Percentiles rank a stretch among this genome's conserved stretches.
Evolutionary conservation across 2,329 filamentous ascomycete species (phyloP).

Genomic region (Ophiosphaerella herpotricha): DNA sequence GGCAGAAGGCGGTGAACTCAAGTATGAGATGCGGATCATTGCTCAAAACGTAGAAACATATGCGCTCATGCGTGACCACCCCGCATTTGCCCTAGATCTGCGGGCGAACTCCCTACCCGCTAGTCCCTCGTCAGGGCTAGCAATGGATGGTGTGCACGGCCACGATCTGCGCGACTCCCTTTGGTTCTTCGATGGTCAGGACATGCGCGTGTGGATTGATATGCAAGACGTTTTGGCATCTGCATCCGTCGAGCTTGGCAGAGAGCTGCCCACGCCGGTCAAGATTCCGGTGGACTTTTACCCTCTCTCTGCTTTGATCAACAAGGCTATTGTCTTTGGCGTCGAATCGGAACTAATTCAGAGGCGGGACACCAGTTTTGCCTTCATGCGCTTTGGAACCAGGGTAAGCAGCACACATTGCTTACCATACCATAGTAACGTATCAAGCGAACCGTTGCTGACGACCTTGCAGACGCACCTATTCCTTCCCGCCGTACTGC

Average conservation of each 20-base stretch:
- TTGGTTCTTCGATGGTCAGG: conserved; percentile 90
- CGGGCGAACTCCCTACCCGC: conserved; percentile 55
- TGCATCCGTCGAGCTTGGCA: conserved; percentile 65
- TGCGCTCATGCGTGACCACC: conserved; percentile 86
- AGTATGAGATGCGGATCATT: conserved; percentile 98
- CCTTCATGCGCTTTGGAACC: conserved; percentile 85
- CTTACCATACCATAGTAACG: not conserved
- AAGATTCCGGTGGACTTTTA: conserved; percentile 92
- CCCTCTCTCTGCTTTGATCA: conserved; percentile 82
- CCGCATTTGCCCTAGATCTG: conserved; percentile 53
- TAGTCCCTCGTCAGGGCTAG: conserved; percentile 55
- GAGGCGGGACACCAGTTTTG: conserved; percentile 86
- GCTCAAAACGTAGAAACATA: conserved; percentile 97
- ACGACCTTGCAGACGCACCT: conserved; percentile 74
- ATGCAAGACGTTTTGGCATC: conserved; percentile 81
- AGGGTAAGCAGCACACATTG: conserved; percentile 62
- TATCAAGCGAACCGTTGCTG: conserved; percentile 13
- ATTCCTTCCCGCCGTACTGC: conserved; percentile 86
- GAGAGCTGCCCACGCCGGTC: conserved; percentile 75
- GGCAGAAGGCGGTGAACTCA: conserved; percentile 80
- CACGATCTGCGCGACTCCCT: conserved; percentile 79
- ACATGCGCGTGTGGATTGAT: conserved; percentile 87
- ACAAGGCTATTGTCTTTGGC: conserved; percentile 87
- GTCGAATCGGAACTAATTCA: conserved; percentile 94
- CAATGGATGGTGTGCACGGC: conserved; percentile 52